Percentiles rank a stretch among this genome's conserved stretches.
Conservation (phyloP, 2,329 filamentous ascomycete genomes). For the Fusarium sp. region DNA sequence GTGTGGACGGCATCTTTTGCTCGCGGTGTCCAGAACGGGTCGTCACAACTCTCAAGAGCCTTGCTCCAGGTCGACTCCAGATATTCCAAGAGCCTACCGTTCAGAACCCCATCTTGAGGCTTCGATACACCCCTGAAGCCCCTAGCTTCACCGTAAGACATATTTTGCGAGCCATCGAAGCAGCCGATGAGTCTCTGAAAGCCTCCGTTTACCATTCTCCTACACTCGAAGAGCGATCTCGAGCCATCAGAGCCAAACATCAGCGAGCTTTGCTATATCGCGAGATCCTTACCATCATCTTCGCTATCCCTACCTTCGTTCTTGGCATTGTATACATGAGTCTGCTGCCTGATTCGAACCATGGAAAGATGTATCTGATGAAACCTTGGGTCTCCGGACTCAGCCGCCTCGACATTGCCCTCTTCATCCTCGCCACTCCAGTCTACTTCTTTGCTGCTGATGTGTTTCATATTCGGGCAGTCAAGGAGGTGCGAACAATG, state of each 20-base stretch:
- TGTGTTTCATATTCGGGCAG: constrained; percentile 83
- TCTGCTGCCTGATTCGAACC: constrained; percentile 73
- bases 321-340: constrained; percentile 95
- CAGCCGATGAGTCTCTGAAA: constrained; percentile 75
- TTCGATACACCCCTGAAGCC: constrained; percentile 78
- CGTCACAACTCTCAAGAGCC: constrained; percentile 66
- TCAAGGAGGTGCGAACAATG: constrained; percentile 83
- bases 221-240: constrained; percentile 86
- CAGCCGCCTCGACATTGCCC: constrained; percentile 81
- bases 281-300: constrained; percentile 76
- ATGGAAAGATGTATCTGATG: constrained; percentile 76
- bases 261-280: constrained; percentile 77
- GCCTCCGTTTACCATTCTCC: constrained; percentile 84
- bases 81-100: constrained; percentile 70
- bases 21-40: constrained; percentile 77
- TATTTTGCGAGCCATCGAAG: constrained; percentile 78
- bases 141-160: constrained; percentile 82
- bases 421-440: constrained; percentile 86
- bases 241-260: constrained; percentile 79
- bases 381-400: constrained; percentile 79
- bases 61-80: constrained; percentile 64
- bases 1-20: constrained; percentile 82
- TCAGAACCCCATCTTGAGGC: constrained; percentile 75
- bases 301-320: constrained; percentile 86
- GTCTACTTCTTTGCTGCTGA: constrained; percentile 91